Conservation (phyloP, 1,284 basidiomycete genomes). For the Apiotrichum sp. region DNA sequence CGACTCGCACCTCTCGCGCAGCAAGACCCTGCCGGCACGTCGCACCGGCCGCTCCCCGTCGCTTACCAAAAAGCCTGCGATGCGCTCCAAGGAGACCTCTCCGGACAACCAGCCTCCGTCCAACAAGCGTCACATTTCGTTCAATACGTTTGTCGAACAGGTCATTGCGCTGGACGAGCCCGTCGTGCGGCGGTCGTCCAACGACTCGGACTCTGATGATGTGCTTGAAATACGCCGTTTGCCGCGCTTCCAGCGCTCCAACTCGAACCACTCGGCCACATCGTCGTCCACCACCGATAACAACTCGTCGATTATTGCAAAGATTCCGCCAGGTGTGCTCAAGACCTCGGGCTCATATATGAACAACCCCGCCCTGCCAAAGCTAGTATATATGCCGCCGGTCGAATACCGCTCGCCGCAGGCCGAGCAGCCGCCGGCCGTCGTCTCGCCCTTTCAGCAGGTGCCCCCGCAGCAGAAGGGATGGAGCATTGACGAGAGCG, state of each 20-base stretch:
- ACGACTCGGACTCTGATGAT: slow-evolving; percentile 49
- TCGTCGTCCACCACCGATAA: slow-evolving; percentile 27
- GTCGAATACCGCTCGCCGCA: slow-evolving; percentile 39
- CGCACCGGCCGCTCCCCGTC: background rate
- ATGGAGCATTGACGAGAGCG: slow-evolving; percentile 19
- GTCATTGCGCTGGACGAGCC: slow-evolving; percentile 77
- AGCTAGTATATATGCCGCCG: slow-evolving; percentile 68
- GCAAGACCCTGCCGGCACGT: slow-evolving; percentile 23
- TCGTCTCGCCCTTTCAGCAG: slow-evolving; percentile 23
- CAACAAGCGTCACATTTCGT: slow-evolving; percentile 77
- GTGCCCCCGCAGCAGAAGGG: slow-evolving; percentile 40
- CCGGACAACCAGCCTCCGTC: slow-evolving; percentile 6
- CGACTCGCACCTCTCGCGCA: slow-evolving; percentile 62
- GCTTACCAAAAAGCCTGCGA: background rate
- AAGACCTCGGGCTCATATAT: slow-evolving; percentile 57
- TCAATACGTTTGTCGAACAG: slow-evolving; percentile 98
- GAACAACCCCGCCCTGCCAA: slow-evolving; percentile 46
- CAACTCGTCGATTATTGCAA: slow-evolving; percentile 70
- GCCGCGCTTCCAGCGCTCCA: slow-evolving; percentile 23
- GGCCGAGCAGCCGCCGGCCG: slow-evolving; percentile 6
- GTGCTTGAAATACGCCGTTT: slow-evolving; percentile 58
- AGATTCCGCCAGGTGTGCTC: slow-evolving; percentile 86
- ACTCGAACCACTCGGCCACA: slow-evolving; percentile 13
- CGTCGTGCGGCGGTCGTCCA: slow-evolving; percentile 28
- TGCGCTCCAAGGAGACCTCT: slow-evolving; percentile 5